Base-by-base conservation (phyloP, 495 filamentous ascomycete species). In the Lophiostoma macrostomum region DNA sequence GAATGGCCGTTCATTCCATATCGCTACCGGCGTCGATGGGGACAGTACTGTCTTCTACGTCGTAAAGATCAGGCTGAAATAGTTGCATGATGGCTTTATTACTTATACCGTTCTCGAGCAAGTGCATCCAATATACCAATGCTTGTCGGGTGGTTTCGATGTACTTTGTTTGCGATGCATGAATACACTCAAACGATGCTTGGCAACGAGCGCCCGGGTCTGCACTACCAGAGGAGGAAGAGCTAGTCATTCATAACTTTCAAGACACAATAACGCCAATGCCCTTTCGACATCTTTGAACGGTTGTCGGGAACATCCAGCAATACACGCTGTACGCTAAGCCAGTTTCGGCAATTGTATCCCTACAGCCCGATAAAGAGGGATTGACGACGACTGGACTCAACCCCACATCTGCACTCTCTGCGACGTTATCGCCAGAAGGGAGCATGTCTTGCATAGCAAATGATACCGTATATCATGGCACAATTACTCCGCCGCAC, bases 31-130 rank as follows among this genome's bases (percentile, higher is more conserved):
- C 79, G 90, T 53, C 79, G 80, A 66, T 96, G 88, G 86, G 90
- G 88, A 41, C 69, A 79, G 31, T 89, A 95, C 70, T 96, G 90
- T 65, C 73, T 96, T 41, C 69, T 95, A 51, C 75, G 36, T 36
- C 53, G 53, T 29, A 56, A 31, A 20, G 24, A 40, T 19, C n/a
- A 50, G 44, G 50, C 16, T 16, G 28, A 45, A 35, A 49, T 43
- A 50, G 5, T n/a, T 31, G 27, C 32, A 23, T 37, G 35, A 36
- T 56, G 44, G 40, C 19, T 7, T 28, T 10, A 5, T 20, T 34
- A n/a, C n/a, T n/a, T n/a, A n/a, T n/a, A n/a, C n/a, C n/a, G n/a
- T n/a, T n/a, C n/a, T n/a, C n/a, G n/a, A n/a, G n/a, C n/a, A n/a
- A n/a, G n/a, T n/a, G n/a, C n/a, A n/a, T n/a, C n/a, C n/a, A n/a